Evolutionary conservation across 331 rosid species (phyloP), one percentile per base, ranked within the genome.

Genomic region (Dryas integrifolia): DNA sequence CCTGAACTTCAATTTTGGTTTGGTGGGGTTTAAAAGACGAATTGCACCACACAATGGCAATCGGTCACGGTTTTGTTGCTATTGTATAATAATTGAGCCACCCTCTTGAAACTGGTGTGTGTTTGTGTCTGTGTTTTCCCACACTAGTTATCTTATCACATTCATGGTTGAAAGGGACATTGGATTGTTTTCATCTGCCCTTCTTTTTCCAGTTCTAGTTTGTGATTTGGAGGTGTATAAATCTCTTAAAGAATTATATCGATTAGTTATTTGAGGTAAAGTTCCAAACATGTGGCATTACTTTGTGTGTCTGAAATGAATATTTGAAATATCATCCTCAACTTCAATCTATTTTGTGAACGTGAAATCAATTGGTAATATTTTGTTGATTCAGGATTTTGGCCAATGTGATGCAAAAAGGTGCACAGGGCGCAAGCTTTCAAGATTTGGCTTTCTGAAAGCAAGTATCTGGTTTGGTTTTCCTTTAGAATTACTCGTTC

Each of bases 351-450:
- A 40, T 4, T 61, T 3, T 60, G 52, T 50, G 39, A 14, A 24
- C 24, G 16, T 65, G 35, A 44, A 24, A 44, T 57, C 53, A 46
- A 49, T 81, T 68, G 77, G 18, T 77, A 74, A 1, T 62, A 14
- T 79, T 52, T 67, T 73, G 79, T 74, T 82, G 74, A 72, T 69
- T 72, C 88, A 93, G 98, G 98, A 94, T 78, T 94, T 94, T 67
- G 96, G 96, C 67, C 97, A 94, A 80, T 94, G 98, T 35, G 98
- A 94, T 83, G 80, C 89, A 62, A 94, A 94, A 89, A 86, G 76
- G 72, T 94, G 98, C 85, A 94, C 96, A 0, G 98, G 98, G 44
- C 92, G 98, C 87, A 94, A 94, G 84, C 92, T 94, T 75, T 78
- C 98, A 52, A 92, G 98, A 81, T 79, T 91, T 40, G 90, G 89